Evolutionary conservation across 805 yeast genomes (phyloP), one percentile per base, ranked within the genome.

Genomic region (Candida easanensis): DNA sequence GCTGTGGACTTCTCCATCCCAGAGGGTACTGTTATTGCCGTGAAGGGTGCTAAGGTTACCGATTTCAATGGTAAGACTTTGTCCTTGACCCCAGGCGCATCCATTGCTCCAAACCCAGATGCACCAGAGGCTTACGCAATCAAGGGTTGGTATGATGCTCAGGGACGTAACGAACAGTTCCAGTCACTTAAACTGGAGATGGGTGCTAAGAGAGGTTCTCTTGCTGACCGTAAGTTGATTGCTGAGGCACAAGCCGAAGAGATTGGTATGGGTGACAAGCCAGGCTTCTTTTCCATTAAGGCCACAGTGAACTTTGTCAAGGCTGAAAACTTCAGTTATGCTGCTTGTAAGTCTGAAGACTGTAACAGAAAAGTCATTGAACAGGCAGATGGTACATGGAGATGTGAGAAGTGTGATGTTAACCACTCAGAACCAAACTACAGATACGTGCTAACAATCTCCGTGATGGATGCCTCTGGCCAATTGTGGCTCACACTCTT

Each of bases 101-200:
- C 86, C 1, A 66, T 93, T 50, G 63, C 80, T 28, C 74, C 86
- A 11, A 87, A 88, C 57, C 99, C 99, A 2, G 97, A 90, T 59
- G 76, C 86, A 18, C 82, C 87, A 16, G 97, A 88, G 62, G 91
- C 97, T 4, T 88, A 80, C 62, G 74, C 79, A 42, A 74, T 93
- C 53, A 88, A 88, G 64, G 98, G 98, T 6, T 93, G 99, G 99
- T 93, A 80, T 58, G 96, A 88, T 58, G 76, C 84, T 32, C 80
- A 77, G 53, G 97, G 97, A 31, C 73, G 74, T 18, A 65, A 70
- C 41, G 80, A 79, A 43, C 66, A 63, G 31, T 89, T 86, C 69
- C 76, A 77, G 53, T 69, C 81, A 10, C 64, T 88, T 60, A 81
- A 78, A 57, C 62, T 68, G 5, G 89, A 82, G 51, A 53, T 66